Percentiles rank a stretch among this genome's conserved stretches.
These are phyloP conservation scores for Cadophora sp. DNA, from an alignment of 2,329 filamentous ascomycete species.

Conservation along the genomic window DNA sequence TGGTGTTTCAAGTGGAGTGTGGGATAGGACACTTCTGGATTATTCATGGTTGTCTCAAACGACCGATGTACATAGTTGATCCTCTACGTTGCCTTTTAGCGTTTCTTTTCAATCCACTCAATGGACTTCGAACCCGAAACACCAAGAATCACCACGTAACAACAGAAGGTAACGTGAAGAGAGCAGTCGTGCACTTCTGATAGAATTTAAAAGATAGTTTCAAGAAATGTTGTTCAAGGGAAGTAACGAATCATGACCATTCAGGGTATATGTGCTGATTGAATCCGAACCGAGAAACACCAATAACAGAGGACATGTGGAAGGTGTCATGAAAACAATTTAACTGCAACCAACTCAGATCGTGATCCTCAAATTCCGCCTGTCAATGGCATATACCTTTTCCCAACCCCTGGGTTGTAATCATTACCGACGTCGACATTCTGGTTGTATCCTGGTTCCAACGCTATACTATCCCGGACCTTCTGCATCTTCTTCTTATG, in stretches of 20 bases:
- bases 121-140: background rate
- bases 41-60: background rate
- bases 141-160: no score
- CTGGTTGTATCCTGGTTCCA: background rate
- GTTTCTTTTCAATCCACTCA: background rate
- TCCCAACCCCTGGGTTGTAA: constrained; percentile 6
- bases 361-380: background rate
- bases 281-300: no score
- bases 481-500: constrained; percentile 32
- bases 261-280: background rate
- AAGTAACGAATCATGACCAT: no score
- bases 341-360: background rate
- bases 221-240: no score
- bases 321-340: background rate
- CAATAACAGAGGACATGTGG: no score
- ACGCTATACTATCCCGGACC: constrained; percentile 27
- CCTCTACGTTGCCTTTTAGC: background rate
- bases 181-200: no score
- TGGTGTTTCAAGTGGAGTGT: background rate
- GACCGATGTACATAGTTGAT: background rate
- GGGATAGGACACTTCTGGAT: background rate
- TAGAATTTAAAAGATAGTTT: no score
- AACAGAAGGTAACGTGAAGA: no score
- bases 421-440: background rate
- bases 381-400: constrained; percentile 17